Evolutionary conservation across 176 grass and related monocot species (phyloP), one percentile per base, ranked within the genome.

Genomic region (Urochloa ruziziensis): DNA sequence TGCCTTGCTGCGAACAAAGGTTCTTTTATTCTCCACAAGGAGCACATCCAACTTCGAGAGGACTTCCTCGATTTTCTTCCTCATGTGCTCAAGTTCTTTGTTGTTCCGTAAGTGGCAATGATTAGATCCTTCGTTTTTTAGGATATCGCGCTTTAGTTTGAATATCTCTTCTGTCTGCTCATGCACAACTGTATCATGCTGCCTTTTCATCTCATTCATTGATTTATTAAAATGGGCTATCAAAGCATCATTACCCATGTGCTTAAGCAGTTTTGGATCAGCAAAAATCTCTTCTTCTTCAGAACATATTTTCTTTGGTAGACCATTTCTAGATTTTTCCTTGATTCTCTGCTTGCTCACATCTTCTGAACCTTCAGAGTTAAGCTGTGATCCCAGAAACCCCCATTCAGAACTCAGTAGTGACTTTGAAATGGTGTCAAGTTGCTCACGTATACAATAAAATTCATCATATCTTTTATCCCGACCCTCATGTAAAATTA

Each of bases 21-120:
- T 49, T 59, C 83, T 86, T 48, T 88, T 85, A 66, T 80, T 80
- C 79, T 94, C 88, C 63, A 76, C 37, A 32, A 94, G 82, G 21
- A 94, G 58, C 21, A 79, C 78, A 86, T 94, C 85, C 79, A 90
- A 85, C 34, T 62, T 94, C 3, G 69, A 32, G 36, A 94, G 65
- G 64, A 80, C 65, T 49, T 85, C 85, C 35, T 36, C 49, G 0
- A 94, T 82, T 80, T 90, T 90, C 79, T 88, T 94, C 79, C 85
- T 90, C 36, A 88, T 88, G 16, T 78, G 84, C 58, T 94, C 88
- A 83, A 85, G 74, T 60, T 94, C 91, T 74, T 88, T 94, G n/a
- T 93, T 90, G 57, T 84, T 79, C 2, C 82, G 79, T 79, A 88
- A 82, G 70, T 90, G 84, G 58, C 9, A 87, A 34, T 85, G 78